A percentile compares a stretch with the other conserved stretches of the same genome.
phyloP scores from a whole-genome alignment of 306 rosid species.

The Herpetospermum pedunculosum region DNA sequence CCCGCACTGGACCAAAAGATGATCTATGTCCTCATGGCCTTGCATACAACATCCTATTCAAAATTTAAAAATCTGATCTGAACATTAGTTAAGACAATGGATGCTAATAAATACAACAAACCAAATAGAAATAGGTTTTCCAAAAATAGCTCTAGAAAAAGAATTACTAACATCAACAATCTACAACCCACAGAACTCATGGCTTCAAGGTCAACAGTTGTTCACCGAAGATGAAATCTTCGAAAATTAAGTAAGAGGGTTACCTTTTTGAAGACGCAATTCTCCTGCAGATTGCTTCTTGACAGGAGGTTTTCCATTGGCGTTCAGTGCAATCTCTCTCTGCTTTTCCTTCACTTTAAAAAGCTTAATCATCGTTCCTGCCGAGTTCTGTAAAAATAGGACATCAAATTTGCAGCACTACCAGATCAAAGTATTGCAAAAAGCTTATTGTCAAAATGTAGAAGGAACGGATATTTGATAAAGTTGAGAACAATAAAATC shows the following conservation, averaged over 20 bases:
- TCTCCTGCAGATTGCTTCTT: slow-evolving; percentile 49
- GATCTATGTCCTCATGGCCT: not conserved
- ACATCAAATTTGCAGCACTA: not conserved
- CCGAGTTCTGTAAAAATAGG: not conserved
- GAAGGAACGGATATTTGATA: too few species aligned
- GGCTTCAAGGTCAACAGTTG: slow-evolving; percentile 1
- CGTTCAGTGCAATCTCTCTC: slow-evolving; percentile 38
- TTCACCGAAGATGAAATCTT: not conserved
- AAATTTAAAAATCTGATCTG: not conserved
- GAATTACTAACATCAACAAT: not conserved
- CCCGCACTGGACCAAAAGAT: not conserved
- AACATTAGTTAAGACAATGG: not conserved
- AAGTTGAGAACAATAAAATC: not conserved
- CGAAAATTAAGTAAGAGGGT: not conserved
- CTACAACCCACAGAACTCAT: not conserved
- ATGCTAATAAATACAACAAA: not conserved
- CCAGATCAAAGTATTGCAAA: not conserved
- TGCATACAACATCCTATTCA: not conserved
- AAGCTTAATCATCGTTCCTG: slow-evolving; percentile 43
- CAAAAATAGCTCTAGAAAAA: not conserved
- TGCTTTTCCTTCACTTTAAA: slow-evolving; percentile 56
- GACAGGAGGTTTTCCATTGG: slow-evolving; percentile 29
- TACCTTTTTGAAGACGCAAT: slow-evolving; percentile 48
- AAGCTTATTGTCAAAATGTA: not conserved
- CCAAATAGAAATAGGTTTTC: not conserved